Evolutionary conservation across 2,329 filamentous ascomycete genomes (phyloP), one percentile per base, ranked within the genome.

Genomic region (Trichoderma semiorbis): DNA sequence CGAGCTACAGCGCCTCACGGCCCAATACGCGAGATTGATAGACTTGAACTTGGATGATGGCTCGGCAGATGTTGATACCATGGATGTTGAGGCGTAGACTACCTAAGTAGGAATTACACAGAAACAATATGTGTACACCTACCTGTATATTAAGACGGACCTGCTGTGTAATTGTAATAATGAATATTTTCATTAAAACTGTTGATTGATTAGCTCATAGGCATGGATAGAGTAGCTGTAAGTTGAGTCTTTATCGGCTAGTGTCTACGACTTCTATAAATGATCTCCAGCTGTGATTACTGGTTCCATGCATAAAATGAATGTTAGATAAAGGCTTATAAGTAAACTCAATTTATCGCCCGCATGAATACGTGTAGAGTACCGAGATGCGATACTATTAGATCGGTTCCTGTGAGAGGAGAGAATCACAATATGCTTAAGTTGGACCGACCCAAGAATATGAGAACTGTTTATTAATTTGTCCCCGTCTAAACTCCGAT

Each of bases 1-100:
- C 71, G 97, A 98, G 79, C 85, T 99, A 34, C 96, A 99, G 81
- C 89, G 96, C 30, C 88, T 98, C 55, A 97, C 94, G n/a, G 93
- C 98, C 30, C 95, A 97, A 74, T 98, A 98, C 80, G 95, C 95
- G 14, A 90, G 93, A 74, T 84, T 94, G n/a, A 84, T 97, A 26
- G 92, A 92, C 70, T 84, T 93, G 47, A 86, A 85, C 7, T 75
- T 84, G 7, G 84, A 85, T 60, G 84, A 84, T 24, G 83, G 84
- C 18, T 80, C 82, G 12, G 77, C 80, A 14, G 83, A 84, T 18
- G 83, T 82, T 21, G 83, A 83, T 69, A 79, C 81, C 8, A 85
- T 84, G 83, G 83, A 84, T 30, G 78, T 83, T 43, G 82, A 83
- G 73, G 65, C 78, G 28, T 82, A 75, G 76, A 28, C 50, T 50